Percentiles rank a stretch among this genome's conserved stretches.
Conservation (phyloP, 1,284 basidiomycete genomes). For the Sanghuangporus weigelae region DNA sequence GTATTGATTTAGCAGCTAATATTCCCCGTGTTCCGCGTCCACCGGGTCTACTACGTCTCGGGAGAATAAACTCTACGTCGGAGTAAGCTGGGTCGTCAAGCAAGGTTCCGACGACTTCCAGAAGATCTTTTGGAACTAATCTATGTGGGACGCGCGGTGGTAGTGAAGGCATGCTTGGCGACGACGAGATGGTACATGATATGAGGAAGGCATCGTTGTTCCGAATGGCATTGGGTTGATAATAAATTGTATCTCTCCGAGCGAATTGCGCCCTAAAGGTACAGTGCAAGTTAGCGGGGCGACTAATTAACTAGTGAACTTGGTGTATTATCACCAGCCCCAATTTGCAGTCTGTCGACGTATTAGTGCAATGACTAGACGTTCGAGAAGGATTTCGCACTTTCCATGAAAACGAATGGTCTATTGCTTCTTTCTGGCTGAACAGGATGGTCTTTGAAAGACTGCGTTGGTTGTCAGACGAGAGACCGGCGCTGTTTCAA, state of each 20-base stretch:
- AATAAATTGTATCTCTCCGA: conserved; percentile 69
- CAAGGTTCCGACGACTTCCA: conserved; percentile 67
- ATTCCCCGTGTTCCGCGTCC: conserved; percentile 41
- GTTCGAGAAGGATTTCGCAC: conserved; percentile 31
- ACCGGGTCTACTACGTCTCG: conserved; percentile 33
- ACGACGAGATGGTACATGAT: conserved; percentile 73
- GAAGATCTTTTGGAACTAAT: conserved; percentile 53
- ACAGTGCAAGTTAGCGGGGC: not conserved
- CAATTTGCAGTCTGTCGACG: conserved; percentile 66
- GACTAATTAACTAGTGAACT: not conserved
- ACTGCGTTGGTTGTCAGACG: conserved; percentile 28
- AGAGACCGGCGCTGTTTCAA: conserved; percentile 9
- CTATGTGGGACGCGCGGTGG: conserved; percentile 42
- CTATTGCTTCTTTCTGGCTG: conserved; percentile 73
- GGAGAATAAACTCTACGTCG: conserved; percentile 76
- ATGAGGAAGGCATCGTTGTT: conserved; percentile 67
- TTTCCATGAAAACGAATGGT: conserved; percentile 80
- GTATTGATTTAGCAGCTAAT: conserved; percentile 61
- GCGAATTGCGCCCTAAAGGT: conserved; percentile 70
- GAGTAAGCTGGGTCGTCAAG: conserved; percentile 80
- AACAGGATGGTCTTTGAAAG: conserved; percentile 46
- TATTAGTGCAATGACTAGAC: not conserved
- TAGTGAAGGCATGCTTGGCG: conserved; percentile 49
- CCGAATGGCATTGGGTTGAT: conserved; percentile 50
- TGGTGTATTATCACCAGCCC: conserved; percentile 59